A percentile compares a stretch with the other conserved stretches of the same genome.
Conservation (phyloP, 2,329 filamentous ascomycete genomes). For the Penicillium sp. region DNA sequence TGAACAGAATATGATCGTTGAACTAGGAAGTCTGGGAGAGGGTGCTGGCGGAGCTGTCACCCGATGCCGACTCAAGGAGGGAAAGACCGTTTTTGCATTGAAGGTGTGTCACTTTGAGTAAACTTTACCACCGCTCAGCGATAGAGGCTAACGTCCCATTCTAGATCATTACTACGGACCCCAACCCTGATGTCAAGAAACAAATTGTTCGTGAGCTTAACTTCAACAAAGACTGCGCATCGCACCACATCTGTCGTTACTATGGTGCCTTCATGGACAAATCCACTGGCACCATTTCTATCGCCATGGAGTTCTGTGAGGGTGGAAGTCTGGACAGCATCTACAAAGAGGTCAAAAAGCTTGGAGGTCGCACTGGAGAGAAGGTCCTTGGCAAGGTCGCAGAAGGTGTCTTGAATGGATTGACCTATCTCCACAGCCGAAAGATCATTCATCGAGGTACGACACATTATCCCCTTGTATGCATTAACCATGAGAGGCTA, state of each 20-base stretch:
- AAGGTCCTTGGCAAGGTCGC: slow-evolving; percentile 97
- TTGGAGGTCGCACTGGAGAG: slow-evolving; percentile 91
- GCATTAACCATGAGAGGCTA: background rate
- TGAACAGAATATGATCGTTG: slow-evolving; percentile 79
- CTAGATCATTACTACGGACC: slow-evolving; percentile 96
- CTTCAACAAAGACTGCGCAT: slow-evolving; percentile 97
- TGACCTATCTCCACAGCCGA: slow-evolving; percentile 91
- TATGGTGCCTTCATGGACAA: slow-evolving; percentile 97
- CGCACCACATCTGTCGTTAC: slow-evolving; percentile 93
- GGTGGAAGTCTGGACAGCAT: slow-evolving; percentile 94
- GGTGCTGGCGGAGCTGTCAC: slow-evolving; percentile 96
- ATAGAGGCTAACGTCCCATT: slow-evolving; percentile 17
- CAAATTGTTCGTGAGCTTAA: slow-evolving; percentile 94
- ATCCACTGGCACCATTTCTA: slow-evolving; percentile 93
- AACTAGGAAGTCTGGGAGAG: slow-evolving; percentile 87
- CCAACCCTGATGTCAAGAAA: slow-evolving; percentile 96
- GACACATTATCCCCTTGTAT: slow-evolving; percentile 1
- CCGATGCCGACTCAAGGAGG: slow-evolving; percentile 80
- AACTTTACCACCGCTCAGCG: background rate
- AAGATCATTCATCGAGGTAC: slow-evolving; percentile 89
- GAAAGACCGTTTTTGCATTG: slow-evolving; percentile 90
- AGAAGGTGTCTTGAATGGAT: slow-evolving; percentile 86
- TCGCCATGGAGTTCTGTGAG: slow-evolving; percentile 99
- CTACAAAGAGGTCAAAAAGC: slow-evolving; percentile 93
- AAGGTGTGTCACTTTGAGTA: slow-evolving; percentile 63